Evolutionary conservation across 2,329 filamentous ascomycete genomes (phyloP).

Genomic region (Xylaria sp.): DNA sequence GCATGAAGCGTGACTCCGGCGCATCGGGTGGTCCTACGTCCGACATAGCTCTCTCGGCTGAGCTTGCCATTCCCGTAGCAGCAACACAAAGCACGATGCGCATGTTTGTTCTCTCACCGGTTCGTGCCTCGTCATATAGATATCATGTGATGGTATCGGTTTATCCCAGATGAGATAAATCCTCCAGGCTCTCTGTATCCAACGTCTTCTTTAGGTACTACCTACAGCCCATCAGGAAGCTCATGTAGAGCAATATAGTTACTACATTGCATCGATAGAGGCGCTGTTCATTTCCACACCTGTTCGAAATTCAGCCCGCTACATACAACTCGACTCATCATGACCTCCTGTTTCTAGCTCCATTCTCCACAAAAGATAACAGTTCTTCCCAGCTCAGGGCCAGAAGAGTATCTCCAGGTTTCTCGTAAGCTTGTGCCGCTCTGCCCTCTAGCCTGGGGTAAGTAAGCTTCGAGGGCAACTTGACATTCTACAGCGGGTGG

Average conservation of each 20-base stretch:
- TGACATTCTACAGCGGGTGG: slow-evolving; percentile 9
- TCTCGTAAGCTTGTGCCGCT: slow-evolving; percentile 8
- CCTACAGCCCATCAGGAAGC: too few relatives aligned
- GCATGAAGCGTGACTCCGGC: slow-evolving; percentile 30
- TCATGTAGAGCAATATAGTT: too few relatives aligned
- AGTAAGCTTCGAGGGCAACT: slow-evolving; percentile 6
- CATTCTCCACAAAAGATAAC: slow-evolving; percentile 13
- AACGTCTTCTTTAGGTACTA: too few relatives aligned
- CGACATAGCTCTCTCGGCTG: slow-evolving; percentile 15
- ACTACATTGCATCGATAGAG: background rate
- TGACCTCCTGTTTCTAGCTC: background rate
- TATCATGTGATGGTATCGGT: background rate
- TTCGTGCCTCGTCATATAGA: background rate
- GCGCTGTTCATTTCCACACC: background rate
- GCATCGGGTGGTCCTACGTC: slow-evolving; percentile 21
- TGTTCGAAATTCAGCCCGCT: background rate
- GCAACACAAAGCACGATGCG: background rate
- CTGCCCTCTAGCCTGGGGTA: background rate
- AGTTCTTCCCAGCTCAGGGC: slow-evolving; percentile 1
- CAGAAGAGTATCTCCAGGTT: slow-evolving; percentile 1
- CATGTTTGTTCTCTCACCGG: slow-evolving; percentile 4
- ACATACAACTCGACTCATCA: background rate
- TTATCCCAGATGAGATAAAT: too few relatives aligned
- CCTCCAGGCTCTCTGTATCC: too few relatives aligned
- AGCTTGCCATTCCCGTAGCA: slow-evolving; percentile 4